Evolutionary conservation across 345 rosid genomes (phyloP).

Genomic region (Laguncularia racemosa): DNA sequence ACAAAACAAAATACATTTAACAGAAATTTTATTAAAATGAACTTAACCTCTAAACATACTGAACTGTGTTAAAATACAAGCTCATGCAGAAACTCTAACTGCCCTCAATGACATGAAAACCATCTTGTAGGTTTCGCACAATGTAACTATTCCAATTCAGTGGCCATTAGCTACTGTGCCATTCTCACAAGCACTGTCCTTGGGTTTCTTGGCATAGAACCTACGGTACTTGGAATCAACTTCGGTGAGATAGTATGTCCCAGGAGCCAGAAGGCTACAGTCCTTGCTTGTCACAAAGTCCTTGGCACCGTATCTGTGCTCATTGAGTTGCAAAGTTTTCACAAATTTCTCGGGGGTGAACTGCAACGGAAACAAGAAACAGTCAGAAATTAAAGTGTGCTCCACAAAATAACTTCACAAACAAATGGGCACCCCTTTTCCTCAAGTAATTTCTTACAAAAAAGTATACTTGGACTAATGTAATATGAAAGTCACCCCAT

Average conservation of each 20-base stretch:
- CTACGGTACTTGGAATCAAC: conserved; percentile 91
- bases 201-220: conserved; percentile 67
- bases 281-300: conserved; percentile 95
- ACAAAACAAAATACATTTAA: conserved; percentile 6
- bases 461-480: too few species aligned
- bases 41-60: too few species aligned
- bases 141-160: conserved; percentile 13
- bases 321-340: conserved; percentile 84
- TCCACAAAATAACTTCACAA: too few species aligned
- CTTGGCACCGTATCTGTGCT: conserved; percentile 95
- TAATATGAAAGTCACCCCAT: too few species aligned
- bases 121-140: conserved; percentile 1
- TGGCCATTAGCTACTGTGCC: conserved; percentile 67
- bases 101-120: not conserved
- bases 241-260: conserved; percentile 87
- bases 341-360: conserved; percentile 75
- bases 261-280: conserved; percentile 73
- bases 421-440: too few species aligned
- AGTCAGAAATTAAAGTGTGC: too few species aligned
- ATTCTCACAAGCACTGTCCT: conserved; percentile 24
- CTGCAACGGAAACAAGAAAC: conserved; percentile 26
- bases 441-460: too few species aligned
- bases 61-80: too few species aligned
- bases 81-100: conserved; percentile 2
- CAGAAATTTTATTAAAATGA: not conserved